Conservation (phyloP, 1,284 basidiomycete species). For the Ustilago lituana region DNA sequence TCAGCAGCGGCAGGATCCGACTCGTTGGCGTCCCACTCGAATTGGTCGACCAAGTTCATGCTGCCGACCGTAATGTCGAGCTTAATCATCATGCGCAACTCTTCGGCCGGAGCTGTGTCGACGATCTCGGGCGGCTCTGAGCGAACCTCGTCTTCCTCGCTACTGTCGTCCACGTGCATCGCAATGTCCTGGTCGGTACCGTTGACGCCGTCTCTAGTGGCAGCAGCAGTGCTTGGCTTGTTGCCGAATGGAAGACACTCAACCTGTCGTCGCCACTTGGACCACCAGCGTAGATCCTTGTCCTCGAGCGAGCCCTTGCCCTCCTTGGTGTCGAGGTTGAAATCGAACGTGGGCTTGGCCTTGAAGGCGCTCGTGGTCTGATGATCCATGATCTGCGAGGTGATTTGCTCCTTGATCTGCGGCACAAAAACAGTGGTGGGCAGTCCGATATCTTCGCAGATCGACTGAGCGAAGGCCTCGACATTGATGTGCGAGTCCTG, state of each 20-base stretch:
- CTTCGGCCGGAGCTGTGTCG: conserved; percentile 67
- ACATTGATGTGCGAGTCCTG: conserved; percentile 87
- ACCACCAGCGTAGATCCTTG: conserved; percentile 46
- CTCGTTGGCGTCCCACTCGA: conserved; percentile 92
- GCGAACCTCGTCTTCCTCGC: conserved; percentile 69
- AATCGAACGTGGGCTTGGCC: conserved; percentile 40
- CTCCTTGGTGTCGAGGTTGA: conserved; percentile 27
- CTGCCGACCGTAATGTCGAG: conserved; percentile 94
- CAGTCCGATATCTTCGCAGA: conserved; percentile 91
- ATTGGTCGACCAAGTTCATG: conserved; percentile 93
- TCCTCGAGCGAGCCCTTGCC: conserved; percentile 40
- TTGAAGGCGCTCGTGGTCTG: conserved; percentile 58
- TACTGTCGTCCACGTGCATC: conserved; percentile 43
- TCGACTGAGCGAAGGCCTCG: conserved; percentile 85
- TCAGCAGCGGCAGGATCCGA: conserved; percentile 84
- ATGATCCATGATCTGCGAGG: conserved; percentile 85
- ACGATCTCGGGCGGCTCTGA: conserved; percentile 38
- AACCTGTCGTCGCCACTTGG: conserved; percentile 41
- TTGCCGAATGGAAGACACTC: conserved; percentile 43
- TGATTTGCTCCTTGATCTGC: conserved; percentile 83
- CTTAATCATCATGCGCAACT: conserved; percentile 91
- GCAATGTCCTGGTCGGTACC: conserved; percentile 68
- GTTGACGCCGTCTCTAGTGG: conserved; percentile 72
- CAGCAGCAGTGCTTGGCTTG: conserved; percentile 52
- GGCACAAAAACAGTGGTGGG: conserved; percentile 75